Evolutionary conservation across 176 grass and related monocot genomes (phyloP).

Genomic region (Triticum dicoccoides): DNA sequence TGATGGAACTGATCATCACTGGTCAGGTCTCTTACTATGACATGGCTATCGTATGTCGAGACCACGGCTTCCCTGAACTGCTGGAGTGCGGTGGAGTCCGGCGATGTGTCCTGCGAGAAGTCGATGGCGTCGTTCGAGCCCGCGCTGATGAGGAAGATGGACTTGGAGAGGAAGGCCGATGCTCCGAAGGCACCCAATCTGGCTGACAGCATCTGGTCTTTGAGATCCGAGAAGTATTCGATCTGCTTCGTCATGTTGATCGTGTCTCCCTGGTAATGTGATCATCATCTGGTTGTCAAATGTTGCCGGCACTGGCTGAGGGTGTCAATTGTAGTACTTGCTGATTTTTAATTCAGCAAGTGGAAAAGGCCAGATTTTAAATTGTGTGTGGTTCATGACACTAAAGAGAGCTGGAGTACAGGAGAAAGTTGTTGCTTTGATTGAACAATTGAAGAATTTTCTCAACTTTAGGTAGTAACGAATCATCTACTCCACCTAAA

Average conservation of each 20-base stretch:
- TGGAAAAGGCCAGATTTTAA: background rate
- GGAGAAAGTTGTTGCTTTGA: background rate
- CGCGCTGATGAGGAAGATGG: slow-evolving; percentile 61
- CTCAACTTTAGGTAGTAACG: slow-evolving; percentile 6
- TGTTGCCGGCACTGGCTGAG: background rate
- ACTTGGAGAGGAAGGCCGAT: slow-evolving; percentile 38
- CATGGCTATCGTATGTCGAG: slow-evolving; percentile 53
- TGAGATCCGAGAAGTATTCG: slow-evolving; percentile 54
- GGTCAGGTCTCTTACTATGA: slow-evolving; percentile 48
- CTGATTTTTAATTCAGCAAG: background rate
- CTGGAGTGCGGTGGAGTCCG: slow-evolving; percentile 22
- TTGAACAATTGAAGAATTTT: background rate
- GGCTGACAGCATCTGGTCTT: slow-evolving; percentile 31
- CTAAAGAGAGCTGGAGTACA: background rate
- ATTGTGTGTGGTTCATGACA: background rate
- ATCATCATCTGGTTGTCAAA: slow-evolving; percentile 12
- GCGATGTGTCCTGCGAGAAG: slow-evolving; percentile 41
- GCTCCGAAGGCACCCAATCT: background rate
- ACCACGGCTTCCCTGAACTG: slow-evolving; percentile 50
- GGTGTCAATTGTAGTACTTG: background rate
- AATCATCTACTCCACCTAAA: slow-evolving; percentile 4
- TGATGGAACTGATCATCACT: background rate
- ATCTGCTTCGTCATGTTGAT: slow-evolving; percentile 70
- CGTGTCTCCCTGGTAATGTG: slow-evolving; percentile 40
- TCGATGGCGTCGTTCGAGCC: slow-evolving; percentile 59